A percentile compares a stretch with the other conserved stretches of the same genome.
These are phyloP conservation scores for Eragrostis nindensis DNA, from an alignment of 176 grass and related monocot genomes.

Conservation along the genomic window DNA sequence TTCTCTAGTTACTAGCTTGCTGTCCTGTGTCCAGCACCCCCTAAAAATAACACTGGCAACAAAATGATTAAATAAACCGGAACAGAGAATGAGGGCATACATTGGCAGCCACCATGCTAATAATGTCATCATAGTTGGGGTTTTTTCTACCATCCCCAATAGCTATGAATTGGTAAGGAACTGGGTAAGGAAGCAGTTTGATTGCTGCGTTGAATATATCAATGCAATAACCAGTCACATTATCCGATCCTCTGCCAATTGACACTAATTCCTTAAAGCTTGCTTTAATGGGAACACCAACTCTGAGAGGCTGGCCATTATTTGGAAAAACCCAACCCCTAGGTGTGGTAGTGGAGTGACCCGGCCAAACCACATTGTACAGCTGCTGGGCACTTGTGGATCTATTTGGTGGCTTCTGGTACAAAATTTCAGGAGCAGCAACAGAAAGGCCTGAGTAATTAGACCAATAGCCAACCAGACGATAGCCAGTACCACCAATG, in stretches of 20 bases:
- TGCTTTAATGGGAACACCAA: constrained; percentile 76
- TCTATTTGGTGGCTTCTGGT: constrained; percentile 60
- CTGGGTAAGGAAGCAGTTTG: constrained; percentile 73
- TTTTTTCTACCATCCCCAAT: constrained; percentile 70
- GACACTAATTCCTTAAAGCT: constrained; percentile 83
- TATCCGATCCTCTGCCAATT: constrained; percentile 42
- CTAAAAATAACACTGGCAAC: too few relatives aligned
- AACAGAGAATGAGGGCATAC: constrained; percentile 47
- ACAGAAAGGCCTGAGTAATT: constrained; percentile 77
- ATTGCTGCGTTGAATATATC: constrained; percentile 78
- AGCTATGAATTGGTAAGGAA: constrained; percentile 65
- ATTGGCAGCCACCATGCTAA: constrained; percentile 66
- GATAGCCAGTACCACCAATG: constrained; percentile 43
- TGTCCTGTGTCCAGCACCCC: too few relatives aligned
- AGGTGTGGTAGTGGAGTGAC: constrained; percentile 44
- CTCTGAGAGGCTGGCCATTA: constrained; percentile 68
- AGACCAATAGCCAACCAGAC: constrained; percentile 78
- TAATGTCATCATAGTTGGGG: constrained; percentile 64
- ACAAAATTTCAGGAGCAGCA: constrained; percentile 64
- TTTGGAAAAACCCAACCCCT: constrained; percentile 81
- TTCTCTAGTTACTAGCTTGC: too few relatives aligned
- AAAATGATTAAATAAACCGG: constrained; percentile 33
- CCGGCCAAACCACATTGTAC: constrained; percentile 68
- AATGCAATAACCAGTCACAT: constrained; percentile 67
- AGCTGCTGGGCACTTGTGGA: constrained; percentile 51